Conservation (phyloP, 306 rosid genomes). For the Cicer chorassanicum region DNA sequence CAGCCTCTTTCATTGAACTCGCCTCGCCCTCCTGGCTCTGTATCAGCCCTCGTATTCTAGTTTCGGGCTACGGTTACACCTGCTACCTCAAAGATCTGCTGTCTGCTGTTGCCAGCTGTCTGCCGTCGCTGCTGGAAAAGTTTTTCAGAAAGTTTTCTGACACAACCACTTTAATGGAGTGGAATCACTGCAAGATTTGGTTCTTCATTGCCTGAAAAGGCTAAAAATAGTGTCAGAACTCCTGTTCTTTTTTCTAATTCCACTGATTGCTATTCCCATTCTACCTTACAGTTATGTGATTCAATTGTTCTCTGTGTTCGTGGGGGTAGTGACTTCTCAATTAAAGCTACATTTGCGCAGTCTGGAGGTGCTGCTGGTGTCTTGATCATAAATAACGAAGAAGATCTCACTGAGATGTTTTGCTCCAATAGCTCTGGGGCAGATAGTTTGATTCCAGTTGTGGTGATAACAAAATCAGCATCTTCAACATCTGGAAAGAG, state of each 20-base stretch:
- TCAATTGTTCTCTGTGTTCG: conserved; percentile 72
- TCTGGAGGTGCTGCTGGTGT: conserved; percentile 74
- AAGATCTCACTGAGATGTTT: conserved; percentile 83
- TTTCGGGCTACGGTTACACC: no score
- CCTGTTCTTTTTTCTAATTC: conserved; percentile 68
- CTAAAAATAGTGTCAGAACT: conserved; percentile 50
- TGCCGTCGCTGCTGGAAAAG: no score
- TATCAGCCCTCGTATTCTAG: no score
- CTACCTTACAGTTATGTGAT: conserved; percentile 70
- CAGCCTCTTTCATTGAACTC: no score
- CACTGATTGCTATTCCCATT: conserved; percentile 64
- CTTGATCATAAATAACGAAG: conserved; percentile 72
- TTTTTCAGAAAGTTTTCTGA: no score
- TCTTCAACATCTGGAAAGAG: conserved; percentile 59
- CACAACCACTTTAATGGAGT: no score
- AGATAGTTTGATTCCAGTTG: conserved; percentile 76
- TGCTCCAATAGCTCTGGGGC: conserved; percentile 63
- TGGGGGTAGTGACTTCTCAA: conserved; percentile 81
- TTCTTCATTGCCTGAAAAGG: conserved; percentile 61
- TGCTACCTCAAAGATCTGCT: no score
- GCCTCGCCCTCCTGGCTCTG: no score
- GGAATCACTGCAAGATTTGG: conserved; percentile 86
- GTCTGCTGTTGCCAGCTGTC: no score
- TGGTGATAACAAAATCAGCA: conserved; percentile 72
- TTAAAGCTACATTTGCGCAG: conserved; percentile 75